Evolutionary conservation across 2,329 filamentous ascomycete genomes (phyloP).

Genomic region (Aspergillus tubingensis): DNA sequence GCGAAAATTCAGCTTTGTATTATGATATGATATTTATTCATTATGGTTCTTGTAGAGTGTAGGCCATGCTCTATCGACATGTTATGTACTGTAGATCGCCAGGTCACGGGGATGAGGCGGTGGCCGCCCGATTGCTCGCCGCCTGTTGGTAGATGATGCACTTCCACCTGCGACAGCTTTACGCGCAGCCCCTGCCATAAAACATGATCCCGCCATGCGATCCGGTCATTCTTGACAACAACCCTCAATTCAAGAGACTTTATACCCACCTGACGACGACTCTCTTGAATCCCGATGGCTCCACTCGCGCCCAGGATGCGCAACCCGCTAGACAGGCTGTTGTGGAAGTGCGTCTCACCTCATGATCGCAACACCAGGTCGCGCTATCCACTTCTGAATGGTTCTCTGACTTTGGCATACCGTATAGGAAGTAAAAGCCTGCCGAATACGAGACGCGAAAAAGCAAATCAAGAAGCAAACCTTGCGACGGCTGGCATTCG

Average conservation of each 20-base stretch:
- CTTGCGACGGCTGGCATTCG: constrained; percentile 36
- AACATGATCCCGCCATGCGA: constrained; percentile 48
- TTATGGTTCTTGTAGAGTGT: neutral
- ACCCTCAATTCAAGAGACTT: constrained; percentile 46
- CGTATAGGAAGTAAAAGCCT: constrained; percentile 39
- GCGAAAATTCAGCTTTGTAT: constrained; percentile 18
- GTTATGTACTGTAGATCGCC: neutral
- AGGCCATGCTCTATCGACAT: neutral
- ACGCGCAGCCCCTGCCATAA: neutral
- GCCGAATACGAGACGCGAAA: constrained; percentile 35
- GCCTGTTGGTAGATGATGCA: neutral
- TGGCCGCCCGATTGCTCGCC: neutral
- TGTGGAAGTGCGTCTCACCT: constrained; percentile 31
- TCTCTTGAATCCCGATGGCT: constrained; percentile 44
- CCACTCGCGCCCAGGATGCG: constrained; percentile 35
- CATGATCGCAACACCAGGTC: too few relatives aligned
- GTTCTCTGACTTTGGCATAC: neutral
- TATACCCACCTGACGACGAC: constrained; percentile 42
- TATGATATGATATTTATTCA: neutral
- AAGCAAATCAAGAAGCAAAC: constrained; percentile 36
- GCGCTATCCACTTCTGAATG: neutral
- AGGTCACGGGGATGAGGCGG: constrained; percentile 1
- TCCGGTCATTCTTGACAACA: constrained; percentile 40
- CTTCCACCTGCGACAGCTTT: neutral
- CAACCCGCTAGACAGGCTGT: constrained; percentile 33